A percentile compares a stretch with the other conserved stretches of the same genome.
These are phyloP conservation scores for Angomonas desouzai DNA, from an alignment of 208 protist genomes.

Conservation along the genomic window DNA sequence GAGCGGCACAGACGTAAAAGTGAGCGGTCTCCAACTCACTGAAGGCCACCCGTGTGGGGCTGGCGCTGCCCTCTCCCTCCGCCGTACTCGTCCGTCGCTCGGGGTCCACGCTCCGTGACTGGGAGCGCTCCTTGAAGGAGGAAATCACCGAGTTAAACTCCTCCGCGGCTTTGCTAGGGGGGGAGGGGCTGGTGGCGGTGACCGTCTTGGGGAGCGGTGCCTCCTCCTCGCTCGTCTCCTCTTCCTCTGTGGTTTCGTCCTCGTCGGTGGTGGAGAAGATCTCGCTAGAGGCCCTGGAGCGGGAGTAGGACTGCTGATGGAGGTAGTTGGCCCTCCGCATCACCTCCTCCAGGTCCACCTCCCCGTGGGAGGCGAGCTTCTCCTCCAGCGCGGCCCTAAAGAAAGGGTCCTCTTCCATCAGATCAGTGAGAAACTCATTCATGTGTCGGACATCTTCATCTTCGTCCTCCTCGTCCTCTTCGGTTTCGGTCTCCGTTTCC, in stretches of 20 bases:
- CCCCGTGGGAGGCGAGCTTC: background rate
- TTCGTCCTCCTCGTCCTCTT: constrained; percentile 13
- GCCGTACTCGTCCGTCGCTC: background rate
- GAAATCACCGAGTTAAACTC: constrained; percentile 7
- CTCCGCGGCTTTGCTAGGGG: background rate
- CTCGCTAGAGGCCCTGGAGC: background rate
- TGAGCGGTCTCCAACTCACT: constrained; percentile 30
- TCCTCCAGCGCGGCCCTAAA: constrained; percentile 7
- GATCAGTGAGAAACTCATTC: constrained; percentile 14
- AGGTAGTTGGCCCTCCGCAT: constrained; percentile 4
- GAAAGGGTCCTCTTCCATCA: constrained; percentile 13
- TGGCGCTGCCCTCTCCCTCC: background rate
- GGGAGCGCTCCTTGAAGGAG: constrained; percentile 4
- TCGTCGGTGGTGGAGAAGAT: background rate
- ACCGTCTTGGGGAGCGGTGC: background rate
- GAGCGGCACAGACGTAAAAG: constrained; percentile 22
- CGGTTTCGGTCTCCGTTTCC: background rate
- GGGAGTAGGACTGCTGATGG: background rate
- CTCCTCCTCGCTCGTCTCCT: constrained; percentile 1
- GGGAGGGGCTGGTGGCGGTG: background rate
- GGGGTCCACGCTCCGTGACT: background rate
- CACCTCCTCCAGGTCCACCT: constrained; percentile 10
- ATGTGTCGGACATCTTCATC: constrained; percentile 13
- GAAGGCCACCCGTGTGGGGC: constrained; percentile 15
- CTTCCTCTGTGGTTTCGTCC: background rate